phyloP scores from a whole-genome alignment of 2,329 filamentous ascomycete species.

The Endothia cerciana region DNA sequence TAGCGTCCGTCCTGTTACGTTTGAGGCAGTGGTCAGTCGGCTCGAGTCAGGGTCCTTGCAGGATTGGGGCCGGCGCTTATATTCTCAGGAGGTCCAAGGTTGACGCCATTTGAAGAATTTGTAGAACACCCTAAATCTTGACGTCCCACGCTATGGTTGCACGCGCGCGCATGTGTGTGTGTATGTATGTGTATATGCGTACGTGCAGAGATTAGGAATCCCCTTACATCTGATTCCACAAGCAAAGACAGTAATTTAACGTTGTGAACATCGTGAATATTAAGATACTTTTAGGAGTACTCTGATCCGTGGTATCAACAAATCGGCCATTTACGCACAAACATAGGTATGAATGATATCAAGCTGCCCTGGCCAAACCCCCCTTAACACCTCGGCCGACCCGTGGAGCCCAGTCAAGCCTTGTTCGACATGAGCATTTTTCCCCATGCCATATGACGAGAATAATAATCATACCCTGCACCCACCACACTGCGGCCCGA shows the following conservation, averaged over 20 bases:
- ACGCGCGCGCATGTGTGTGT: no score
- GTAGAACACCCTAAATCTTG: not conserved
- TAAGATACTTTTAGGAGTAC: slow-evolving; percentile 9
- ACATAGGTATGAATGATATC: slow-evolving; percentile 22
- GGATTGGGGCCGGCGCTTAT: not conserved
- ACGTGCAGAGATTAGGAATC: not conserved
- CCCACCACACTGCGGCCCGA: not conserved
- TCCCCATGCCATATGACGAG: not conserved
- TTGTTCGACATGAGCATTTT: not conserved
- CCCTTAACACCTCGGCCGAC: not conserved
- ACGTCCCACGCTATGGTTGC: not conserved
- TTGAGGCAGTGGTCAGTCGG: not conserved
- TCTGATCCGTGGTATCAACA: slow-evolving; percentile 22
- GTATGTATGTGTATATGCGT: not conserved
- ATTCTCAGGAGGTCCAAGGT: not conserved
- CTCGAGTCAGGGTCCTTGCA: not conserved
- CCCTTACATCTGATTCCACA: not conserved
- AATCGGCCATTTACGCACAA: not conserved
- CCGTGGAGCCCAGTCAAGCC: not conserved
- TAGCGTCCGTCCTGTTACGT: not conserved
- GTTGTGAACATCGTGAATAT: slow-evolving; percentile 20
- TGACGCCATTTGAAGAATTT: not conserved
- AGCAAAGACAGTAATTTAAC: not conserved
- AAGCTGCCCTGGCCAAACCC: not conserved
- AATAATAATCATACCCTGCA: no score